Percentiles rank a stretch among this genome's conserved stretches.
phyloP scores from a whole-genome alignment of 805 yeast genomes.

The Candida piceae region DNA sequence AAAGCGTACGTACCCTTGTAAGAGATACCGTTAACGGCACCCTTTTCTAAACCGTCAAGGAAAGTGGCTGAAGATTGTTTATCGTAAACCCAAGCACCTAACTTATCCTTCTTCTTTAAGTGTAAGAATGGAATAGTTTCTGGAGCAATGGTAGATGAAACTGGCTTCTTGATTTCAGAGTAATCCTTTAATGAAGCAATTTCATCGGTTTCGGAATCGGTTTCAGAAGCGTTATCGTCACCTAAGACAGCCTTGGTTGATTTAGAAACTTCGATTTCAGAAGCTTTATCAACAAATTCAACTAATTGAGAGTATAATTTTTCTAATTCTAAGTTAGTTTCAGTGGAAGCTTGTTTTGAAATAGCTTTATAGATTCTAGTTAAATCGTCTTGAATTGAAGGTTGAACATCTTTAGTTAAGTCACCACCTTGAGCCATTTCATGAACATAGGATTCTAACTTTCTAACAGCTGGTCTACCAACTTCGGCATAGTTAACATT shows the following conservation, averaged over 20 bases:
- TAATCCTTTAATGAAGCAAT: constrained; percentile 78
- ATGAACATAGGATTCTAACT: constrained; percentile 89
- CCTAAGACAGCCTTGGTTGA: constrained; percentile 50
- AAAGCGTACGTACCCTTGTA: constrained; percentile 85
- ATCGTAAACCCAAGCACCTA: constrained; percentile 83
- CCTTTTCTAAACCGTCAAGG: constrained; percentile 87
- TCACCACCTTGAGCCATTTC: constrained; percentile 96
- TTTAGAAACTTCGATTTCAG: constrained; percentile 66
- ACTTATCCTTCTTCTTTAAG: constrained; percentile 68
- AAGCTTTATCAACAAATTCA: constrained; percentile 60
- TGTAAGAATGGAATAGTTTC: constrained; percentile 94
- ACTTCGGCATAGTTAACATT: constrained; percentile 78
- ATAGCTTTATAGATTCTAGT: constrained; percentile 78
- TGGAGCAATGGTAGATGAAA: constrained; percentile 65
- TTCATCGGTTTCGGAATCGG: constrained; percentile 59
- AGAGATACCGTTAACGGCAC: constrained; percentile 91
- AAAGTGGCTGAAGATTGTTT: constrained; percentile 68
- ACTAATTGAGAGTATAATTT: constrained; percentile 66
- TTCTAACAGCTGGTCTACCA: constrained; percentile 86
- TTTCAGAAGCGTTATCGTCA: constrained; percentile 41
- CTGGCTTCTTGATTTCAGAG: constrained; percentile 66
- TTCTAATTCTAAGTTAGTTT: constrained; percentile 67
- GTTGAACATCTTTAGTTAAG: constrained; percentile 63
- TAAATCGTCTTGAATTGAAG: constrained; percentile 81
- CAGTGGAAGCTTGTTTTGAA: constrained; percentile 65